Evolutionary conservation across 2,329 filamentous ascomycete genomes (phyloP).

Genomic region (Ascochyta viciae-villosae): DNA sequence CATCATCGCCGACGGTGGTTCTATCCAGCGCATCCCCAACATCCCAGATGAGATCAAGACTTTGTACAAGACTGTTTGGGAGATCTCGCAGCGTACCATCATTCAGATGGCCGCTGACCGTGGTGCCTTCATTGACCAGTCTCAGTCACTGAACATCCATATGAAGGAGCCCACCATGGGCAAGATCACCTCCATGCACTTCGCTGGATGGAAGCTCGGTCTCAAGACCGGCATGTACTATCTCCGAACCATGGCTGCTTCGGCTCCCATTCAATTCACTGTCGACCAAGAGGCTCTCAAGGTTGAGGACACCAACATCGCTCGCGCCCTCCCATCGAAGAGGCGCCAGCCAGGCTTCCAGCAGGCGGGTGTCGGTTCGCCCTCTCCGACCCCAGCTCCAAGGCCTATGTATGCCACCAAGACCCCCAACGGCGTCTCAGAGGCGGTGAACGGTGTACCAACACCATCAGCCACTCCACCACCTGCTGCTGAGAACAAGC

Average conservation of each 20-base stretch:
- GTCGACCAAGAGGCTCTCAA: conserved; percentile 96
- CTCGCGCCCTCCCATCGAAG: conserved; percentile 68
- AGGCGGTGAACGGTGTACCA: conserved; percentile 66
- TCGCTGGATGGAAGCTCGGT: conserved; percentile 97
- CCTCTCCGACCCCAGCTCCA: conserved; percentile 66
- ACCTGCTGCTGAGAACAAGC: conserved; percentile 56
- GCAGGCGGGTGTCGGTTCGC: conserved; percentile 48
- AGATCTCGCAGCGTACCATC: conserved; percentile 94
- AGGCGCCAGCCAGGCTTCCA: conserved; percentile 63
- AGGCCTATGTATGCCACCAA: conserved; percentile 71
- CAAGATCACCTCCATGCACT: conserved; percentile 99
- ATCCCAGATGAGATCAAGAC: conserved; percentile 95
- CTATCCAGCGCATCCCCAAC: conserved; percentile 95
- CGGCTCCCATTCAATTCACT: conserved; percentile 97
- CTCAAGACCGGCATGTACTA: conserved; percentile 99
- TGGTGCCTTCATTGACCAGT: conserved; percentile 98
- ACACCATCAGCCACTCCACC: conserved; percentile 74
- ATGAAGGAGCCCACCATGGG: conserved; percentile 99
- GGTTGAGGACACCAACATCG: conserved; percentile 80
- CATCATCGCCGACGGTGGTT: conserved; percentile 96
- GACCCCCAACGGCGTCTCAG: conserved; percentile 51
- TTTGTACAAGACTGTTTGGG: conserved; percentile 99
- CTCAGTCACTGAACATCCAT: conserved; percentile 98
- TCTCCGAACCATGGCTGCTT: conserved; percentile 94
- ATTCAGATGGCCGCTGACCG: conserved; percentile 98